Evolutionary conservation across 2,329 filamentous ascomycete genomes (phyloP), one percentile per base, ranked within the genome.

Genomic region (Trichophaea hybrida): DNA sequence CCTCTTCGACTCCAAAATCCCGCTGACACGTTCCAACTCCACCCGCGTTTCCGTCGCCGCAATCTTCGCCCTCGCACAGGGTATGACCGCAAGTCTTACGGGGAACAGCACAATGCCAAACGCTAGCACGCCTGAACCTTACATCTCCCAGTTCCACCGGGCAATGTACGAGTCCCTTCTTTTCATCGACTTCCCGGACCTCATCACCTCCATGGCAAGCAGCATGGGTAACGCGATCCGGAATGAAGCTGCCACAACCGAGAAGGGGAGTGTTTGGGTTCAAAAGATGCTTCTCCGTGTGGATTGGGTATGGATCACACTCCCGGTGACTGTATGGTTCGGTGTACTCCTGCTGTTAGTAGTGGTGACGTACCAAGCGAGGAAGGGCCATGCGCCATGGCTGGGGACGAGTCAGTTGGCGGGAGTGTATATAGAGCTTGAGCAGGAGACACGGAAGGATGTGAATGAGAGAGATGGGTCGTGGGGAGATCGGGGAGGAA

Each of bases 291-390:
- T 57, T 7, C 43, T 62, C 8, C 17, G 7, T 1, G 57, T 59
- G 1, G n/a, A 58, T 6, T 64, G 61, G 61, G 13, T 13, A 7
- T 64, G 61, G 61, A 48, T 61, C n/a, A 54, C 54, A 24, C 58
- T 56, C n/a, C 61, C 61, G 12, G 53, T 34, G 1, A 32, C 43
- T n/a, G 6, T 64, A 6, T 58, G 56, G 57, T n/a, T 51, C 2
- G 8, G 34, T 13, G 57, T 50, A 12, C 6, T 53, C 15, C 13
- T 55, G 6, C 10, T 64, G 12, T 33, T 61, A 7, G 6, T 52
- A 7, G 55, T 32, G 1, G 57, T 62, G 17, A 40, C 44, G 6
- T 43, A 32, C 2, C 40, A 32, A 31, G 49, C 56, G 32, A 15
- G 54, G 6, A 60, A 51, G 31, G 15, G 37, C 2, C 53, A 51